Evolutionary conservation across 306 rosid species (phyloP), one percentile per base, ranked within the genome.

Genomic region (Datisca glomerata): DNA sequence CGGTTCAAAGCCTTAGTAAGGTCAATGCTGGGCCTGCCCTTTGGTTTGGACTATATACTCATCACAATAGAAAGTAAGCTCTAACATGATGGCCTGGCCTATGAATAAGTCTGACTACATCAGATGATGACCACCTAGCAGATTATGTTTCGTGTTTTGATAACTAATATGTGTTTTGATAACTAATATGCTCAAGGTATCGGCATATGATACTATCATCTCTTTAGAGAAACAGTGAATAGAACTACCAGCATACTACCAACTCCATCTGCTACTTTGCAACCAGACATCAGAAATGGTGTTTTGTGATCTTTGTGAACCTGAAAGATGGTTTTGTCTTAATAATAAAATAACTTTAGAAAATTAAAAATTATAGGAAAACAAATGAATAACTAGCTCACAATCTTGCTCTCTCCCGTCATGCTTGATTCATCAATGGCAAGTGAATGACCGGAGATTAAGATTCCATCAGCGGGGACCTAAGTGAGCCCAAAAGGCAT

Each of bases 331-430:
- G 54, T 43, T 36, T 25, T 49, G 24, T 55, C 59, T 54, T 69
- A 41, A 60, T 23, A 60, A 67, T 60, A 46, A 56, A 63, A 29
- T 47, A 47, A 33, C n/a, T n/a, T n/a, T n/a, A n/a, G n/a, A n/a
- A n/a, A n/a, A n/a, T n/a, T n/a, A n/a, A n/a, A n/a, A n/a, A n/a
- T n/a, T n/a, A n/a, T n/a, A n/a, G 36, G 54, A 13, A 51, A 47
- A 51, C 57, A 67, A 15, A n/a, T 3, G 13, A 54, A 37, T 13
- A 51, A 53, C 37, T 12, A 56, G 41, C 97, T 61, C 60, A 89
- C 98, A 55, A 66, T 80, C 71, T 89, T 89, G 93, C 98, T 84
- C 78, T 89, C 98, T 14, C 98, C 98, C 6, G 98, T 89, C 98
- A 89, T 89, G 71, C 98, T 89, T 46, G 98, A 89, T 64, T 89